Percentiles rank a stretch among this genome's conserved stretches.
phyloP scores from a whole-genome alignment of 1,139 yeast species.

The Blastobotrys persicus region DNA sequence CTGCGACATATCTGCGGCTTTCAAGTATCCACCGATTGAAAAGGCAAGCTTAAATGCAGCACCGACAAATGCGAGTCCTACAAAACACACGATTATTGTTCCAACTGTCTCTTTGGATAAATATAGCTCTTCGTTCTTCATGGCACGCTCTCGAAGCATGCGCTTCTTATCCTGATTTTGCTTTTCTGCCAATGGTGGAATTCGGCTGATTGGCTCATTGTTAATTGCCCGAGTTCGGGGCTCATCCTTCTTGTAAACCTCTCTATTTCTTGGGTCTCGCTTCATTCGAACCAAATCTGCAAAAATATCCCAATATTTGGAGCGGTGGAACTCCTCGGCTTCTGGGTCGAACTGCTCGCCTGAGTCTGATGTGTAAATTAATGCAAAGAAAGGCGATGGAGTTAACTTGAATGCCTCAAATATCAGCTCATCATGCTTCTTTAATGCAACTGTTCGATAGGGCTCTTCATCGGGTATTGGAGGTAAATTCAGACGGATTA shows the following conservation, averaged over 20 bases:
- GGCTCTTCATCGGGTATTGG: constrained; percentile 44
- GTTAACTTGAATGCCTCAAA: constrained; percentile 28
- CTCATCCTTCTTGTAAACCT: constrained; percentile 23
- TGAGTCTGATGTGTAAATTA: constrained; percentile 30
- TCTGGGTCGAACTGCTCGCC: constrained; percentile 25
- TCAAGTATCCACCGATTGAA: neutral
- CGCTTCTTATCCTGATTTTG: neutral
- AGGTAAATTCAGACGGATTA: constrained; percentile 55
- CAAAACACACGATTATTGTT: constrained; percentile 4
- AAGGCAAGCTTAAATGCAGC: neutral
- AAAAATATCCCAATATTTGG: constrained; percentile 26
- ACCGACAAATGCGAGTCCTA: constrained; percentile 9
- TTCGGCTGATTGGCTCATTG: constrained; percentile 15
- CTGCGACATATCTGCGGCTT: constrained; percentile 2
- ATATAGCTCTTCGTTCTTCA: constrained; percentile 8
- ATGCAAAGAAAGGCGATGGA: constrained; percentile 34
- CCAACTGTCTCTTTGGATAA: constrained; percentile 13
- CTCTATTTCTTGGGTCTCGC: constrained; percentile 28
- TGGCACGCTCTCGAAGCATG: neutral
- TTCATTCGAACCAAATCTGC: constrained; percentile 30
- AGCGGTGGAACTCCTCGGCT: constrained; percentile 16
- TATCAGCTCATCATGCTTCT: constrained; percentile 51
- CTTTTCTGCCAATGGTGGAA: constrained; percentile 25
- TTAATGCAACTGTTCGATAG: constrained; percentile 37
- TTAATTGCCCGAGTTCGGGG: constrained; percentile 20